These are phyloP conservation scores for Tolypocladium cylindrosporum DNA, from an alignment of 2,329 filamentous ascomycete genomes.

Conservation along the genomic window DNA sequence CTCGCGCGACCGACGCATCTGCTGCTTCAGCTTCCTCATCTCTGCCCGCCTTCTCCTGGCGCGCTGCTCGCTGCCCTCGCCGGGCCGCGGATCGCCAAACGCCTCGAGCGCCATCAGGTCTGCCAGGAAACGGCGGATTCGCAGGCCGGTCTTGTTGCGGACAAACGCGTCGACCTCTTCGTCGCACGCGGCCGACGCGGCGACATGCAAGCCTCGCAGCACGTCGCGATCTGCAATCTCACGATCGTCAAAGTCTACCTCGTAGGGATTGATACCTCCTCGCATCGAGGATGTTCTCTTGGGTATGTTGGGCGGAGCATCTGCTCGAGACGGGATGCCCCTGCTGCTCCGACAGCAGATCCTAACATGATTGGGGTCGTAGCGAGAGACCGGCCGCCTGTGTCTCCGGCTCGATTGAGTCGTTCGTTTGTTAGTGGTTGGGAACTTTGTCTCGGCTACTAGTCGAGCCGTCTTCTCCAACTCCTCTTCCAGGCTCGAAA, in stretches of 20 bases:
- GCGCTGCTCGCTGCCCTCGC: constrained; percentile 14
- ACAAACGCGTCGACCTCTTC: constrained; percentile 43
- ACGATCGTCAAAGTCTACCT: constrained; percentile 22
- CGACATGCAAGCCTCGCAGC: constrained; percentile 43
- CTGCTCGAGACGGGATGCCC: constrained; percentile 12
- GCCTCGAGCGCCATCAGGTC: constrained; percentile 42
- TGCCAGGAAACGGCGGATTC: constrained; percentile 43
- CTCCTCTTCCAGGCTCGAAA: neutral
- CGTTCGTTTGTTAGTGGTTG: neutral
- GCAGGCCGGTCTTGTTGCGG: constrained; percentile 38
- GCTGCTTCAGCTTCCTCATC: constrained; percentile 24
- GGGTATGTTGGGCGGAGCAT: constrained; percentile 23
- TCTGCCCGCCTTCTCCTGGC: constrained; percentile 18
- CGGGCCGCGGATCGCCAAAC: constrained; percentile 21
- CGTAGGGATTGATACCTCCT: constrained; percentile 9
- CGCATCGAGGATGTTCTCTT: constrained; percentile 24
- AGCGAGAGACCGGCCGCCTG: neutral
- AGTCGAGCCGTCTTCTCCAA: neutral
- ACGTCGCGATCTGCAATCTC: constrained; percentile 40
- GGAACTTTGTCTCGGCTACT: neutral
- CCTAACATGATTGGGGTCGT: constrained; percentile 12
- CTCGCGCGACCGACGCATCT: constrained; percentile 23
- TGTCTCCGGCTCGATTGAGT: neutral
- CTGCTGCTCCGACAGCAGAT: constrained; percentile 17
- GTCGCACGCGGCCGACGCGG: constrained; percentile 45